Percentiles rank a stretch among this genome's conserved stretches.
Evolutionary conservation across 2,329 filamentous ascomycete genomes (phyloP).

Genomic region (Thermomyces lanuginosus): DNA sequence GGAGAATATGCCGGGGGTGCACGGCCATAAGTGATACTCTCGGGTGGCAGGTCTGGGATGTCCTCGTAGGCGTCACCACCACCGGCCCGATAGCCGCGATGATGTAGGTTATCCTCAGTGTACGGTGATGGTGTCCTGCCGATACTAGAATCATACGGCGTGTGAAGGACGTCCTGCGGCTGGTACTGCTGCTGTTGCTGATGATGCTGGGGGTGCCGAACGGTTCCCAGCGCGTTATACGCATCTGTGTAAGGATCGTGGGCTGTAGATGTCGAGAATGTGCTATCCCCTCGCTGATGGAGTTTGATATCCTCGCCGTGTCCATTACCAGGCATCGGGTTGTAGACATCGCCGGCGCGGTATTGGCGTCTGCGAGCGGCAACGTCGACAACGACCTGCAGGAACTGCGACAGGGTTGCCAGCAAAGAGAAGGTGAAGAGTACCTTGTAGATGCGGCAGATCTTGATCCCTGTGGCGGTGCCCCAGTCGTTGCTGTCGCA

Average conservation of each 20-base stretch:
- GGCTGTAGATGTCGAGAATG: slow-evolving; percentile 6
- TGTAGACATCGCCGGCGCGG: slow-evolving; percentile 30
- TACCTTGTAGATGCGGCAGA: slow-evolving; percentile 44
- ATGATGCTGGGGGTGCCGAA: slow-evolving; percentile 6
- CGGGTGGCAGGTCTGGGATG: slow-evolving; percentile 10
- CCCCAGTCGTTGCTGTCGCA: slow-evolving; percentile 38
- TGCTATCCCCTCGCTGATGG: slow-evolving; percentile 11
- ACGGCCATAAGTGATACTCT: slow-evolving; percentile 8
- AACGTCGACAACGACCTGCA: slow-evolving; percentile 35
- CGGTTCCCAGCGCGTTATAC: slow-evolving; percentile 7
- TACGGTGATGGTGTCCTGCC: slow-evolving; percentile 3
- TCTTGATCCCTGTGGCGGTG: slow-evolving; percentile 37
- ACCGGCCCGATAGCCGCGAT: slow-evolving; percentile 10
- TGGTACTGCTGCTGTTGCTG: slow-evolving; percentile 3
- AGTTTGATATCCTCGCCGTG: slow-evolving; percentile 19
- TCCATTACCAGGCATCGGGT: slow-evolving; percentile 25
- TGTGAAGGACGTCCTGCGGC: slow-evolving; percentile 2
- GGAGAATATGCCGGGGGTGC: slow-evolving; percentile 7
- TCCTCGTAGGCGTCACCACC: slow-evolving; percentile 17
- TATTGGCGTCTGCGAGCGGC: slow-evolving; percentile 31
- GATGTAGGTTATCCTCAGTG: slow-evolving; percentile 5
- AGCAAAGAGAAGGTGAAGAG: slow-evolving; percentile 41
- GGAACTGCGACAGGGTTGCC: slow-evolving; percentile 31
- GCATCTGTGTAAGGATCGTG: slow-evolving; percentile 3
- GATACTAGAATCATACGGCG: slow-evolving; percentile 1